phyloP scores from a whole-genome alignment of 768 basidiomycete species.

The Tylopilus subfusipes region DNA sequence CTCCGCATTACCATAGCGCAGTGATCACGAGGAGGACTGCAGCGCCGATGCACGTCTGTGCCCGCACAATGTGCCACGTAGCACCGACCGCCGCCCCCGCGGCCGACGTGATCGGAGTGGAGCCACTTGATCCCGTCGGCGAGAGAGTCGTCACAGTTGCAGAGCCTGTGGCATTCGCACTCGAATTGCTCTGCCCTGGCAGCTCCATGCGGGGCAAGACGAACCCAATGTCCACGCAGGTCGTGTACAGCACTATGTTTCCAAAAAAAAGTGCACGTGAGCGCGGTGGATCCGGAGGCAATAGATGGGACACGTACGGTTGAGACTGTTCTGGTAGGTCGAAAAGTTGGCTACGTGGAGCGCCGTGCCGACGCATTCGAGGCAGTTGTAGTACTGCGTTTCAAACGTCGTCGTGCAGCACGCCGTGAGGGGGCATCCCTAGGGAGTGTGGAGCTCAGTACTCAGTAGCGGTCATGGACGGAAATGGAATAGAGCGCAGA shows the following conservation, averaged over 20 bases:
- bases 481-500: too few relatives aligned
- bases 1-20: constrained; percentile 11
- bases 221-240: constrained; percentile 27
- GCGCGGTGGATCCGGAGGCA: not conserved
- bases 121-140: constrained; percentile 1
- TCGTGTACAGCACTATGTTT: constrained; percentile 20
- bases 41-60: constrained; percentile 2
- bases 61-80: not conserved
- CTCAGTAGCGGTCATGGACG: too few relatives aligned
- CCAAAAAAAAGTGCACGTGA: not conserved
- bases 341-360: constrained; percentile 28
- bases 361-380: constrained; percentile 36
- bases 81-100: constrained; percentile 1
- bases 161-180: not conserved
- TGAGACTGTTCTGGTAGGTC: constrained; percentile 29
- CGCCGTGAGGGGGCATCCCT: constrained; percentile 28
- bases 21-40: constrained; percentile 4
- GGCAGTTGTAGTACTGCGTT: constrained; percentile 39
- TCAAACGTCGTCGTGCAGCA: constrained; percentile 44
- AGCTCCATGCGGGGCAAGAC: constrained; percentile 22
- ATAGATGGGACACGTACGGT: constrained; percentile 29
- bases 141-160: not conserved
- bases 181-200: constrained; percentile 24
- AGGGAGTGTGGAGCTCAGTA: not conserved
- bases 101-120: not conserved